A percentile compares a stretch with the other conserved stretches of the same genome.
Evolutionary conservation across 164 flowering plant genomes (phyloP).

Genomic region (Piper betle): DNA sequence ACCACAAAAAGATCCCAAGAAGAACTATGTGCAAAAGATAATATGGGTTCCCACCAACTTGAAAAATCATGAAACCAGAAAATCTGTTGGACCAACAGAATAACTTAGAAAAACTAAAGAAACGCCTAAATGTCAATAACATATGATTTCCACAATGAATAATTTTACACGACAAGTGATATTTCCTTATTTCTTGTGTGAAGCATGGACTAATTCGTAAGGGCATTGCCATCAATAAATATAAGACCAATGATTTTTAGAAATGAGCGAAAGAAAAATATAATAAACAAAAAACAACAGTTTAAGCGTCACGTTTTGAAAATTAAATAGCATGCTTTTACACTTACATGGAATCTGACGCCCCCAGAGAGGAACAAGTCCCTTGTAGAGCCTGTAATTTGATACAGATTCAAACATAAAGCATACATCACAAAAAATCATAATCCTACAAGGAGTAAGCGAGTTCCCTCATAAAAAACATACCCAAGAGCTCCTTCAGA

Average conservation of each 20-base stretch:
- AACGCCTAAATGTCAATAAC: too few relatives aligned
- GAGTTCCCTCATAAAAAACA: not conserved
- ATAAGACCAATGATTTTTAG: too few relatives aligned
- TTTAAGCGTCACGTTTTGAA: too few relatives aligned
- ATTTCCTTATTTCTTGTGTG: too few relatives aligned
- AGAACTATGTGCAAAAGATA: not conserved
- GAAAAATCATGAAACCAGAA: too few relatives aligned
- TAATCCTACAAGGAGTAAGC: too few relatives aligned
- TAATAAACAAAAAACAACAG: not conserved
- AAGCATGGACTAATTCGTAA: too few relatives aligned
- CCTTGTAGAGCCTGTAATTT: constrained; percentile 62
- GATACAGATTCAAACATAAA: not conserved
- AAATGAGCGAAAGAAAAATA: not conserved
- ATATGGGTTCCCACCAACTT: not conserved
- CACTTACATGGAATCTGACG: constrained; percentile 91
- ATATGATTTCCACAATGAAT: too few relatives aligned
- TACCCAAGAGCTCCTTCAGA: constrained; percentile 71
- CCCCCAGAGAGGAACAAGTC: constrained; percentile 90
- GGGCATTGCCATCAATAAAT: too few relatives aligned
- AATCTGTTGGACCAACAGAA: too few relatives aligned
- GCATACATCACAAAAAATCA: not conserved
- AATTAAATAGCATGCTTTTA: not conserved
- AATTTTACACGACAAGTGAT: too few relatives aligned
- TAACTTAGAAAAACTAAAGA: too few relatives aligned
- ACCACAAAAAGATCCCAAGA: constrained; percentile 1